Percentiles rank a stretch among this genome's conserved stretches.
Conservation (phyloP, 441 rosid species). For the Arabidopsis lyrata region DNA sequence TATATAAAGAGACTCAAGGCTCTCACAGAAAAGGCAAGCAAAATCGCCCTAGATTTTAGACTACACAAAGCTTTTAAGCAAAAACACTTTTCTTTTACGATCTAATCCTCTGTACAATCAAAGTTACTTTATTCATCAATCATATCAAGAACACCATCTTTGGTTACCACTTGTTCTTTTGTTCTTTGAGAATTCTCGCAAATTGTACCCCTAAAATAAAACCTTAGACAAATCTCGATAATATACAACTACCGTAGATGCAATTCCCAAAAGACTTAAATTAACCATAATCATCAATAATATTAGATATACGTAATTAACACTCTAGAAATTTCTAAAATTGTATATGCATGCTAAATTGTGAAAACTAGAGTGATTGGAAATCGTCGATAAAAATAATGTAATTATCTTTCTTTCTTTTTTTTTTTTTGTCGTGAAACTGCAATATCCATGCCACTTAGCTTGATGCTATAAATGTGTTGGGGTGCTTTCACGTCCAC, state of each 20-base stretch:
- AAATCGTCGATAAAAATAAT: neutral
- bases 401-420: neutral
- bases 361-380: neutral
- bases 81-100: too few species aligned
- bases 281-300: slow-evolving; percentile 3
- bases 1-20: too few species aligned
- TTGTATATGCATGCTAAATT: neutral
- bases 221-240: too few species aligned
- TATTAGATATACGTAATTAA: slow-evolving; percentile 2
- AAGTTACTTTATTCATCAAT: too few species aligned
- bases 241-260: neutral
- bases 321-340: neutral
- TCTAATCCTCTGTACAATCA: too few species aligned
- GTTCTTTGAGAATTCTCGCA: too few species aligned
- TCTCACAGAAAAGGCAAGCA: too few species aligned
- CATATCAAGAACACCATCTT: too few species aligned
- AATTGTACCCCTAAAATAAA: too few species aligned
- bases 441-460: slow-evolving; percentile 26
- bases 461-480: slow-evolving; percentile 17
- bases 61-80: too few species aligned
- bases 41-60: too few species aligned
- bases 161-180: too few species aligned
- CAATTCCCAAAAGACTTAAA: neutral
- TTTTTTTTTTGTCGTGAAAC: neutral
- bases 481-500: slow-evolving; percentile 12